phyloP scores from a whole-genome alignment of 78 protist genomes.

The Monosiga brevicollis region DNA sequence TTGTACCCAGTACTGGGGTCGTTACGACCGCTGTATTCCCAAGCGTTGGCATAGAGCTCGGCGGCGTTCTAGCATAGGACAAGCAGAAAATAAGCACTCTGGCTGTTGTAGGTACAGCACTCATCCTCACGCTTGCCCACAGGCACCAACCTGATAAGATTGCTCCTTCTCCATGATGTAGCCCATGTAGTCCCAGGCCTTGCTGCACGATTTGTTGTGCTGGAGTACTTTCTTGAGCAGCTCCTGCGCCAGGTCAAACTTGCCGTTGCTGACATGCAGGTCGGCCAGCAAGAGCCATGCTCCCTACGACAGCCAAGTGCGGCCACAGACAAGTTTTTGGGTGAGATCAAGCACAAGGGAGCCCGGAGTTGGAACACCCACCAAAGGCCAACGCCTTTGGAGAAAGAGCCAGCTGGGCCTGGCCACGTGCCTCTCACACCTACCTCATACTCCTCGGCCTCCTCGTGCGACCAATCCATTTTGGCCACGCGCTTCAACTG shows the following conservation, averaged over 20 bases:
- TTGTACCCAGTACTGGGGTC: conserved; percentile 53
- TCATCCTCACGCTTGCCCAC: not conserved
- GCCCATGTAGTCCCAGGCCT: conserved; percentile 65
- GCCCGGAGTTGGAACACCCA: too few species aligned
- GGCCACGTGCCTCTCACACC: too few species aligned
- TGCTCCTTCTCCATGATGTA: conserved; percentile 54
- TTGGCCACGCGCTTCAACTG: conserved; percentile 49
- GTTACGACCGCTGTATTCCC: conserved; percentile 33
- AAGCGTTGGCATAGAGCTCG: conserved; percentile 52
- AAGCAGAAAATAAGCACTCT: not conserved
- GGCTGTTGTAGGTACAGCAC: not conserved
- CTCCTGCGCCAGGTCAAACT: conserved; percentile 57
- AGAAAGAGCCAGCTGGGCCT: too few species aligned
- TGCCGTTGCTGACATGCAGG: conserved; percentile 46
- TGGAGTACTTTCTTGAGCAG: conserved; percentile 23
- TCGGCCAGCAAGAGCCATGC: conserved; percentile 55
- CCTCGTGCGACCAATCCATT: conserved; percentile 21
- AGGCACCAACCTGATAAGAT: conserved; percentile 13
- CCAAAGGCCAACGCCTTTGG: too few species aligned
- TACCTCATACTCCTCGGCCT: conserved; percentile 53
- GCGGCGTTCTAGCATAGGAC: conserved; percentile 45
- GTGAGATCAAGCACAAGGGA: too few species aligned
- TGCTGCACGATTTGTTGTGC: conserved; percentile 41
- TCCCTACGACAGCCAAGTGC: too few species aligned
- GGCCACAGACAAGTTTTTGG: too few species aligned